Evolutionary conservation across 805 yeast genomes (phyloP).

Genomic region (Kazachstania bromeliacearum): DNA sequence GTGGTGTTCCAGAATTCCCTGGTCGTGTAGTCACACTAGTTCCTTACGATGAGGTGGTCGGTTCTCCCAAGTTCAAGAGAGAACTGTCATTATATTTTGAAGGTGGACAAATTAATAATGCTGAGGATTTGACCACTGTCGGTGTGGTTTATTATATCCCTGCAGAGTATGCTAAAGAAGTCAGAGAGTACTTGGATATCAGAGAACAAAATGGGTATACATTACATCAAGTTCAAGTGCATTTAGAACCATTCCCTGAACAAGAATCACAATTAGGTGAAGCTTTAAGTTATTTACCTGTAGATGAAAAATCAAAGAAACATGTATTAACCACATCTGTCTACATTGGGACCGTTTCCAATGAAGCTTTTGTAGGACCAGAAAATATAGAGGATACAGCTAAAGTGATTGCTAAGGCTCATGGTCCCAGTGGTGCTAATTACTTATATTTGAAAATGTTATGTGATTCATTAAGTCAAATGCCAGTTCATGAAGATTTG

Average conservation of each 20-base stretch:
- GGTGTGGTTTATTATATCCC: constrained; percentile 81
- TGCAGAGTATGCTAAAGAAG: constrained; percentile 50
- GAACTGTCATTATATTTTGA: constrained; percentile 30
- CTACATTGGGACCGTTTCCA: constrained; percentile 76
- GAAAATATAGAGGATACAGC: constrained; percentile 57
- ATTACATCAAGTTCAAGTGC: constrained; percentile 55
- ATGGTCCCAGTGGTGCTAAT: constrained; percentile 80
- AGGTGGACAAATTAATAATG: constrained; percentile 6
- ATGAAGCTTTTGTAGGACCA: constrained; percentile 80
- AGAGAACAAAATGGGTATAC: constrained; percentile 89
- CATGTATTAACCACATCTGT: constrained; percentile 47
- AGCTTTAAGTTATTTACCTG: constrained; percentile 26
- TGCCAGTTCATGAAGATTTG: constrained; percentile 14
- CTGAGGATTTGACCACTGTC: constrained; percentile 49
- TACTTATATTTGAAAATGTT: constrained; percentile 56
- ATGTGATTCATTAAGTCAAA: constrained; percentile 38
- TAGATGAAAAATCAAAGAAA: constrained; percentile 30
- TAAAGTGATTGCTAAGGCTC: constrained; percentile 39
- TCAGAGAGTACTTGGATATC: constrained; percentile 59
- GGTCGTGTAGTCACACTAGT: constrained; percentile 85
- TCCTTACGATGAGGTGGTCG: constrained; percentile 44
- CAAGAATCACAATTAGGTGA: constrained; percentile 18
- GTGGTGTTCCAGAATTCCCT: constrained; percentile 80
- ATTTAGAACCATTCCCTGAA: constrained; percentile 30
- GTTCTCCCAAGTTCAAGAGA: constrained; percentile 32